Conservation (phyloP, 306 rosid species). For the Quercus robur region DNA sequence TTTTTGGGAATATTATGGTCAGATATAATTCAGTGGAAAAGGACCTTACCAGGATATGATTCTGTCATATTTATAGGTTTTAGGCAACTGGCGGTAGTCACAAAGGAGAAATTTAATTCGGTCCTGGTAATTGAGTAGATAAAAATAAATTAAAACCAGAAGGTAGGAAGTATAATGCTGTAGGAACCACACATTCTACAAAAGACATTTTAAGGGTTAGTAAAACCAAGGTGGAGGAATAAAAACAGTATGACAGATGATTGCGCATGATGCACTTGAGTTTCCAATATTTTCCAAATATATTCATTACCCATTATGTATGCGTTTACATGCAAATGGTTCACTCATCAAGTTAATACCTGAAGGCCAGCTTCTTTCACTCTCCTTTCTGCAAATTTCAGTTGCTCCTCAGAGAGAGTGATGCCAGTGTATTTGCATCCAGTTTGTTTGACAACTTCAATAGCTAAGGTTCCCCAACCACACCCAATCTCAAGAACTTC, state of each 20-base stretch:
- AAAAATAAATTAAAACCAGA: not conserved
- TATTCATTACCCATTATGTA: no score
- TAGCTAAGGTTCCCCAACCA: slow-evolving; percentile 95
- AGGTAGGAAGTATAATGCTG: no score
- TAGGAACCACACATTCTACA: no score
- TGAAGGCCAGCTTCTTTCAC: slow-evolving; percentile 75
- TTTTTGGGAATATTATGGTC: no score
- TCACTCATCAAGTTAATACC: slow-evolving; percentile 33
- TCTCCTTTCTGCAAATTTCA: slow-evolving; percentile 66
- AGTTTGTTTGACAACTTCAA: slow-evolving; percentile 73
- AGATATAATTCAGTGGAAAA: no score
- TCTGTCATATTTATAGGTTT: slow-evolving; percentile 55
- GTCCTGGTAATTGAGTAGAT: slow-evolving; percentile 41
- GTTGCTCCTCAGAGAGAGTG: slow-evolving; percentile 80
- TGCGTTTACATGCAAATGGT: no score
- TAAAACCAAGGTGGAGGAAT: no score
- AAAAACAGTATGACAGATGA: no score
- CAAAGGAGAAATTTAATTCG: slow-evolving; percentile 62
- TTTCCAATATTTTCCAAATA: no score
- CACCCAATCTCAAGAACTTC: slow-evolving; percentile 85
- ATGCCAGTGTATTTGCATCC: slow-evolving; percentile 90
- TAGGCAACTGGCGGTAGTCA: slow-evolving; percentile 78
- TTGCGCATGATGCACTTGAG: no score
- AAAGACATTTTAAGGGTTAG: no score
- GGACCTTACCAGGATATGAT: slow-evolving; percentile 14